These are phyloP conservation scores for Sanghuangporus sanghuang DNA, from an alignment of 1,284 basidiomycete genomes.

Conservation along the genomic window DNA sequence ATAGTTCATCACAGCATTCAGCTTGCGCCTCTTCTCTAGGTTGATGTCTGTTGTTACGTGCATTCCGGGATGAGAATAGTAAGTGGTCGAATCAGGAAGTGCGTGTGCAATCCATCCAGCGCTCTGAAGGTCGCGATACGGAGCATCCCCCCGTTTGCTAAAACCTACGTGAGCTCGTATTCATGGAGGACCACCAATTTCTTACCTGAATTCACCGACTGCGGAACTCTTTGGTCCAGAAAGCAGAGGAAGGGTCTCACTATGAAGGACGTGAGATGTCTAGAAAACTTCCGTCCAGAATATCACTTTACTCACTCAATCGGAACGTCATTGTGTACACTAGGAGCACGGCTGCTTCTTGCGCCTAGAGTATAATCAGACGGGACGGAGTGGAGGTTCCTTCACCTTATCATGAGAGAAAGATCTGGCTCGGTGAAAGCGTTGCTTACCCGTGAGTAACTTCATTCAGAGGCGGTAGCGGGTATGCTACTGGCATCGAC, in stretches of 20 bases:
- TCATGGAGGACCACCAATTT: no score
- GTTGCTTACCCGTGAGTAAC: conserved; percentile 8
- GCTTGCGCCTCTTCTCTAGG: conserved; percentile 42
- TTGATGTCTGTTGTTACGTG: conserved; percentile 63
- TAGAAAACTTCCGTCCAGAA: neutral
- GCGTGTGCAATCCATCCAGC: conserved; percentile 60
- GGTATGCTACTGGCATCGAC: conserved; percentile 2
- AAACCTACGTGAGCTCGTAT: neutral
- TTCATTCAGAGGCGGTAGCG: conserved; percentile 14
- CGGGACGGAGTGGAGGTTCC: conserved; percentile 11
- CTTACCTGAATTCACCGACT: neutral
- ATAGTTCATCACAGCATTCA: conserved; percentile 46
- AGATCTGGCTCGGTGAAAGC: neutral
- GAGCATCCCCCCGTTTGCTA: neutral
- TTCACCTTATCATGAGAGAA: neutral
- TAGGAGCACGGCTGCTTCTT: conserved; percentile 12
- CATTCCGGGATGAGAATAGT: conserved; percentile 57
- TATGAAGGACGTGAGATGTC: neutral
- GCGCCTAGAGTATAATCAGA: conserved; percentile 17
- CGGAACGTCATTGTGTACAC: conserved; percentile 5
- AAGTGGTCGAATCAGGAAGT: conserved; percentile 61
- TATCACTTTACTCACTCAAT: conserved; percentile 7
- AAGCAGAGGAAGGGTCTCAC: conserved; percentile 15
- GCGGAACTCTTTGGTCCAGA: neutral
- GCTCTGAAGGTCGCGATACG: conserved; percentile 12